Conservation (phyloP, 768 basidiomycete genomes). For the Russula ochroleuca region DNA sequence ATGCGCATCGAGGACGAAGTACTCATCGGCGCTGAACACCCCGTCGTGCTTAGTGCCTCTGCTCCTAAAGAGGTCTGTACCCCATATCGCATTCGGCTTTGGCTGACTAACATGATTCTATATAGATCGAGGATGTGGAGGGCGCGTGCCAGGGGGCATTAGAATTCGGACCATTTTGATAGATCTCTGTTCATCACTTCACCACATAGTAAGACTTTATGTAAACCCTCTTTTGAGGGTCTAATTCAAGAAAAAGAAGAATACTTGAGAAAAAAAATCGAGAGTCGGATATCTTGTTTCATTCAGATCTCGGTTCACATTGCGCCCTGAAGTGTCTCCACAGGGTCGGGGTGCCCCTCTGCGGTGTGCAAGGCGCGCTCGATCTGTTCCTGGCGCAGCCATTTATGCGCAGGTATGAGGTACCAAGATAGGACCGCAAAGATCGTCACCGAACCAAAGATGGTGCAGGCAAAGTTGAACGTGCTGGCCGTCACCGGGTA, state of each 20-base stretch:
- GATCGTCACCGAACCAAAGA: constrained; percentile 73
- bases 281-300: neutral
- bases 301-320: neutral
- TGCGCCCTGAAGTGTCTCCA: neutral
- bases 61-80: constrained; percentile 75
- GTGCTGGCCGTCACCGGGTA: constrained; percentile 73
- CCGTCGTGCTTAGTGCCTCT: constrained; percentile 58
- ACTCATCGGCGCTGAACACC: constrained; percentile 56
- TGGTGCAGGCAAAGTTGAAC: constrained; percentile 83
- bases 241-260: constrained; percentile 1
- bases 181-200: neutral
- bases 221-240: neutral
- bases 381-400: constrained; percentile 67
- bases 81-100: neutral
- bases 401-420: constrained; percentile 71
- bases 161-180: constrained; percentile 53
- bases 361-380: constrained; percentile 42
- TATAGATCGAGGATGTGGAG: constrained; percentile 67
- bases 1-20: constrained; percentile 93
- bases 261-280: neutral
- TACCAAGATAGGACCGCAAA: constrained; percentile 77
- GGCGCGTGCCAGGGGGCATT: constrained; percentile 71
- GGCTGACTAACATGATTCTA: neutral
- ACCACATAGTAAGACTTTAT: neutral
- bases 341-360: constrained; percentile 21